Percentiles rank a stretch among this genome's conserved stretches.
phyloP scores from a whole-genome alignment of 2,329 filamentous ascomycete genomes.

The Ceratocystis albifundus region DNA sequence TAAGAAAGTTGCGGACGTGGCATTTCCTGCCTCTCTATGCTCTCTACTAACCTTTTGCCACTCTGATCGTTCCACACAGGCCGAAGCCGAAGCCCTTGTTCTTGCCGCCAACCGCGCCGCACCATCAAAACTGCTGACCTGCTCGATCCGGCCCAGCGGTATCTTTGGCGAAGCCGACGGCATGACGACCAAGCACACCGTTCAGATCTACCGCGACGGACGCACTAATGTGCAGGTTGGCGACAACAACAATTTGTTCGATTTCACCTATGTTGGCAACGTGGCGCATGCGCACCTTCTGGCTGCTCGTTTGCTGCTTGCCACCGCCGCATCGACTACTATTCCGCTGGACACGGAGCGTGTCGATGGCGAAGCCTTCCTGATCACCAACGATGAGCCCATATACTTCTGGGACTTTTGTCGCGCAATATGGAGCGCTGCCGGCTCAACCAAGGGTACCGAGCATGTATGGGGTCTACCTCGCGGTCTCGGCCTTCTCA shows the following conservation, averaged over 20 bases:
- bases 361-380: constrained; percentile 76
- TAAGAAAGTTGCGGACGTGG: constrained; percentile 28
- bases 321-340: constrained; percentile 37
- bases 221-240: constrained; percentile 74
- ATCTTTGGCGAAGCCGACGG: constrained; percentile 87
- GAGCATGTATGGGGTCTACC: constrained; percentile 46
- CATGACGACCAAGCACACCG: constrained; percentile 60
- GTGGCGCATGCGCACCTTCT: constrained; percentile 69
- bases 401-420: constrained; percentile 88
- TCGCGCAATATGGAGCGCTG: constrained; percentile 60
- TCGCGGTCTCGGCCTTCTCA: constrained; percentile 39
- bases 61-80: constrained; percentile 33
- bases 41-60: not conserved
- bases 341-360: constrained; percentile 60
- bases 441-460: constrained; percentile 42
- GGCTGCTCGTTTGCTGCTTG: constrained; percentile 56
- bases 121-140: constrained; percentile 55
- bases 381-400: constrained; percentile 81
- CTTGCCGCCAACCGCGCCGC: constrained; percentile 58
- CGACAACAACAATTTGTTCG: constrained; percentile 50
- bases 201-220: constrained; percentile 56
- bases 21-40: not conserved
- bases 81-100: constrained; percentile 70
- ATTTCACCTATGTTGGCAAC: constrained; percentile 55
- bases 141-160: constrained; percentile 69